Evolutionary conservation across 169 alveolate species (phyloP).

Genomic region (Eimeria necatrix): DNA sequence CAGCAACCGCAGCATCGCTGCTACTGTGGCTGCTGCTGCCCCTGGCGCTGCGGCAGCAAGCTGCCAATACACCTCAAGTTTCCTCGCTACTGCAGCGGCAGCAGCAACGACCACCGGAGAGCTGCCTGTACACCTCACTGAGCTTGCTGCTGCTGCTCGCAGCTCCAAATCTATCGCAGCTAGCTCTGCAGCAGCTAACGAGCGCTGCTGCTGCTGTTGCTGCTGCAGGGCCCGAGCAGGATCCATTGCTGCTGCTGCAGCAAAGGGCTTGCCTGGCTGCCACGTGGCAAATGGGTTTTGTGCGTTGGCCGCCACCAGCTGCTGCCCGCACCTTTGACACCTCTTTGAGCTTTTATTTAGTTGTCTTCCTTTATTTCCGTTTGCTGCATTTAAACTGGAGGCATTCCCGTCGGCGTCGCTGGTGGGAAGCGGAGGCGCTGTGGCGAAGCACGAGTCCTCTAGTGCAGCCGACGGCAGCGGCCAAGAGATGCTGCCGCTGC

Average conservation of each 20-base stretch:
- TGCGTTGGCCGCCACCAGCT: neutral
- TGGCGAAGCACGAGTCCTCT: no score
- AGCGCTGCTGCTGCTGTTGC: neutral
- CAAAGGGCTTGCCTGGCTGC: slow-evolving; percentile 50
- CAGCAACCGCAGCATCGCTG: slow-evolving; percentile 19
- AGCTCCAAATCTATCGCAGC: slow-evolving; percentile 28
- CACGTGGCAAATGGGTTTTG: slow-evolving; percentile 1
- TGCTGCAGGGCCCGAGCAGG: slow-evolving; percentile 37
- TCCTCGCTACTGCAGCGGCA: neutral
- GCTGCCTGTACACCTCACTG: neutral
- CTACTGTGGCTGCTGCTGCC: slow-evolving; percentile 4
- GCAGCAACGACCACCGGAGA: slow-evolving; percentile 39
- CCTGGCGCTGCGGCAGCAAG: slow-evolving; percentile 33
- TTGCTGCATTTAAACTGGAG: no score
- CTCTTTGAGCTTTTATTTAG: no score
- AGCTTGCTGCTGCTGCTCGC: slow-evolving; percentile 33
- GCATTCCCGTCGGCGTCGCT: neutral
- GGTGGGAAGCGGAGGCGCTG: no score
- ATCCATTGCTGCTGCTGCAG: neutral
- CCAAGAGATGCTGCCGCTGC: neutral
- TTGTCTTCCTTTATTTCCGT: no score
- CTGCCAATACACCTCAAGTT: neutral
- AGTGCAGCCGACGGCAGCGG: no score
- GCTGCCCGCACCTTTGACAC: slow-evolving; percentile 6
- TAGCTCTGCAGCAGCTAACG: slow-evolving; percentile 30